Conservation (phyloP, 2,329 filamentous ascomycete species). For the Dactylonectria macrodidyma region DNA sequence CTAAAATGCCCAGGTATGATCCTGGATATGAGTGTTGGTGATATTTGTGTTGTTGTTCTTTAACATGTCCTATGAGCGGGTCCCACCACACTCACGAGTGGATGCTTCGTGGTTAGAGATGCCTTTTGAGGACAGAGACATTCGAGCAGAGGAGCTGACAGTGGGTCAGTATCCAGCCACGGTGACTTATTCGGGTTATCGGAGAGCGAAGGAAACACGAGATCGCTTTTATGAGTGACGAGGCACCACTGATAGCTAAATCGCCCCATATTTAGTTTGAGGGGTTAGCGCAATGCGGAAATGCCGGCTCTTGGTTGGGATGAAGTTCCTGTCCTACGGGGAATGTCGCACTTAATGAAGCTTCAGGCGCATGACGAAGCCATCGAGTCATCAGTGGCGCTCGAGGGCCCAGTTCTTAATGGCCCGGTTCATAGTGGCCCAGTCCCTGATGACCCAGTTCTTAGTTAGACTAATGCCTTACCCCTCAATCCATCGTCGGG, state of each 20-base stretch:
- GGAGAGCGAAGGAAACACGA: background rate
- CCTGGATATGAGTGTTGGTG: too few relatives aligned
- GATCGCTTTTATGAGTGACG: background rate
- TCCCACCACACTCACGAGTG: background rate
- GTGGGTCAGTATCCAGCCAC: background rate
- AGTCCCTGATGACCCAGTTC: background rate
- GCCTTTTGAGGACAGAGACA: background rate
- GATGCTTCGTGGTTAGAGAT: background rate
- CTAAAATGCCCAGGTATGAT: too few relatives aligned
- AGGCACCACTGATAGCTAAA: background rate
- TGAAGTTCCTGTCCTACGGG: background rate
- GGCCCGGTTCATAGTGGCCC: too few relatives aligned
- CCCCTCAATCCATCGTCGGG: constrained; percentile 10
- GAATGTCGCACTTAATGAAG: background rate
- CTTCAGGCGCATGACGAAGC: background rate
- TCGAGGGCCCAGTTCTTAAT: background rate
- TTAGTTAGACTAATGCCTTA: background rate
- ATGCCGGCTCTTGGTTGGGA: background rate
- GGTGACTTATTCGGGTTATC: background rate
- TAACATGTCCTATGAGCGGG: background rate
- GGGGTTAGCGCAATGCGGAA: background rate
- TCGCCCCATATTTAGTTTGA: background rate
- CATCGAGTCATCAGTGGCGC: constrained; percentile 1
- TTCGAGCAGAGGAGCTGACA: background rate
- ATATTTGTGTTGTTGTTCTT: too few relatives aligned